Conservation (phyloP, 2,329 filamentous ascomycete species). For the Calonectria naviculata region DNA sequence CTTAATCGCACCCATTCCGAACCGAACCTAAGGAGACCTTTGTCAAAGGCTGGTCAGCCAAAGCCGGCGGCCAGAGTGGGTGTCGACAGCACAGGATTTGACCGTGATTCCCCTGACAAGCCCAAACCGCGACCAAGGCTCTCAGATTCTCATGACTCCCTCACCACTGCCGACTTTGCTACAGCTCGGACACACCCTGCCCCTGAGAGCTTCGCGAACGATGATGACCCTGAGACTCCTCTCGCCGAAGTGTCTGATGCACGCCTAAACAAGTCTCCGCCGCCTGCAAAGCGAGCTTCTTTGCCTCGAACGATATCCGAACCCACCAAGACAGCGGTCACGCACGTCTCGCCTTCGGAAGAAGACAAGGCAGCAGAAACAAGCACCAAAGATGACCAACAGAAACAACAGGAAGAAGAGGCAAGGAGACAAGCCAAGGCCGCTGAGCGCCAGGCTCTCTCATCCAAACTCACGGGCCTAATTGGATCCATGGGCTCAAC, state of each 20-base stretch:
- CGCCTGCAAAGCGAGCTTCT: conserved; percentile 42
- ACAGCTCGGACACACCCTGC: conserved; percentile 53
- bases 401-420: conserved; percentile 33
- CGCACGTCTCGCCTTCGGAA: neutral
- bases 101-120: conserved; percentile 41
- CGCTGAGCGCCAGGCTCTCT: conserved; percentile 54
- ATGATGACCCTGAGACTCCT: conserved; percentile 43
- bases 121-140: conserved; percentile 22
- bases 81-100: conserved; percentile 48
- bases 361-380: neutral
- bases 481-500: conserved; percentile 45
- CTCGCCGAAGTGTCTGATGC: conserved; percentile 55
- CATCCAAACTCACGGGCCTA: conserved; percentile 56
- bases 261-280: conserved; percentile 54
- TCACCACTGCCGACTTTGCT: conserved; percentile 51
- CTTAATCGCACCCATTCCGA: conserved; percentile 37
- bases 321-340: conserved; percentile 32
- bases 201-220: conserved; percentile 19
- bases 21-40: conserved; percentile 11
- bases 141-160: conserved; percentile 33
- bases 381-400: conserved; percentile 18
- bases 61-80: conserved; percentile 37
- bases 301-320: conserved; percentile 52
- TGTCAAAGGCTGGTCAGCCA: conserved; percentile 22
- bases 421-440: conserved; percentile 43